These are phyloP conservation scores for Moesziomyces sp. DNA, from an alignment of 1,284 basidiomycete species.

Conservation along the genomic window DNA sequence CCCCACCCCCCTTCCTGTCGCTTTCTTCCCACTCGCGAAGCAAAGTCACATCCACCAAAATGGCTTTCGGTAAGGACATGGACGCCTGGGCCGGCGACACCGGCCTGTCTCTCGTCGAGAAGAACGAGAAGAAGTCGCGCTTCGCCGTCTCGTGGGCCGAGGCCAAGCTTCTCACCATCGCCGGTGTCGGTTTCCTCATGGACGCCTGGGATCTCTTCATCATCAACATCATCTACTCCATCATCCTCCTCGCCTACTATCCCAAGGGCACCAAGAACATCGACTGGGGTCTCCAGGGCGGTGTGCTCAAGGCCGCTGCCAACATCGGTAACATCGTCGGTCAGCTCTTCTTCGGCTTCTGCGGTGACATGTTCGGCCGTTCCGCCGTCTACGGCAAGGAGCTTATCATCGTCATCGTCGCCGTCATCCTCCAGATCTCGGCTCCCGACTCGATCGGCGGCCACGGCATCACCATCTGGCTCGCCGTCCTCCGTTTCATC, in stretches of 20 bases:
- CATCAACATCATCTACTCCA: constrained; percentile 64
- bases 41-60: constrained; percentile 18
- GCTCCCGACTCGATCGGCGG: constrained; percentile 60
- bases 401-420: constrained; percentile 61
- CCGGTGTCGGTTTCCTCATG: constrained; percentile 65
- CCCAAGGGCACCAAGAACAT: constrained; percentile 54
- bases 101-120: constrained; percentile 59
- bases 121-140: constrained; percentile 46
- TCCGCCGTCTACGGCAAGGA: constrained; percentile 66
- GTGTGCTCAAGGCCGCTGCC: constrained; percentile 64
- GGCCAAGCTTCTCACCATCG: constrained; percentile 61
- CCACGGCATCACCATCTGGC: constrained; percentile 62
- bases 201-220: constrained; percentile 65
- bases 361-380: constrained; percentile 64
- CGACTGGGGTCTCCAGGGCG: constrained; percentile 63
- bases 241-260: constrained; percentile 61
- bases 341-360: constrained; percentile 63
- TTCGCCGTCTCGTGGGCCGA: constrained; percentile 59
- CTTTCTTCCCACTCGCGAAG: constrained; percentile 2
- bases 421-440: constrained; percentile 63
- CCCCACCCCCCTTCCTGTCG: neutral
- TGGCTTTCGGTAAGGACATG: constrained; percentile 62
- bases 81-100: constrained; percentile 58
- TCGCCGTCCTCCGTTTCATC: constrained; percentile 58
- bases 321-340: constrained; percentile 65